A percentile compares a stretch with the other conserved stretches of the same genome.
Conservation (phyloP, 306 rosid genomes). For the Adenanthera pavonina region DNA sequence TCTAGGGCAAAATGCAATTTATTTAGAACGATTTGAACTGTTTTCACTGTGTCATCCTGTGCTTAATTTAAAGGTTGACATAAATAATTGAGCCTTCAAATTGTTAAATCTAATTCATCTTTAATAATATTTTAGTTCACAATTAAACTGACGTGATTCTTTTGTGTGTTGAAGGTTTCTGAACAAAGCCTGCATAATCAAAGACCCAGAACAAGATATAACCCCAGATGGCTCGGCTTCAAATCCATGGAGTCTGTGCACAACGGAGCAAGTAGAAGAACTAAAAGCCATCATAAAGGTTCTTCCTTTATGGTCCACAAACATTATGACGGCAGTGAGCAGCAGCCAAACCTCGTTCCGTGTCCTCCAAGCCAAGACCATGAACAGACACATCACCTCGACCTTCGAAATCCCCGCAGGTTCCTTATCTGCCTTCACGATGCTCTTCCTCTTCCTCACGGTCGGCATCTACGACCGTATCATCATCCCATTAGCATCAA, state of each 20-base stretch:
- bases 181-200: conserved; percentile 67
- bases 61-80: too few species aligned
- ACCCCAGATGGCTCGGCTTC: conserved; percentile 55
- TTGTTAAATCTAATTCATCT: too few species aligned
- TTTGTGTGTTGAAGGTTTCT: conserved; percentile 49
- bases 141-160: neutral
- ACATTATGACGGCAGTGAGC: conserved; percentile 52
- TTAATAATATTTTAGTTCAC: too few species aligned
- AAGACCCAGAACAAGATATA: conserved; percentile 49
- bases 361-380: conserved; percentile 65
- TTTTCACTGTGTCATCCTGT: too few species aligned
- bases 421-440: conserved; percentile 55
- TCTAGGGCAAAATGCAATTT: neutral
- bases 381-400: conserved; percentile 65
- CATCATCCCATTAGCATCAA: conserved; percentile 64
- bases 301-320: conserved; percentile 68
- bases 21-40: neutral
- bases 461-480: conserved; percentile 59
- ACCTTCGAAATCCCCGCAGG: conserved; percentile 69
- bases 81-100: too few species aligned
- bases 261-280: conserved; percentile 74
- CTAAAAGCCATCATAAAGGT: conserved; percentile 66
- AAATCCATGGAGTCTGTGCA: conserved; percentile 72
- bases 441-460: conserved; percentile 51
- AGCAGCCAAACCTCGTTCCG: conserved; percentile 62